Percentiles rank a stretch among this genome's conserved stretches.
Evolutionary conservation across 169 alveolate species (phyloP).

Genomic region (Cryptosporidium viatorum): DNA sequence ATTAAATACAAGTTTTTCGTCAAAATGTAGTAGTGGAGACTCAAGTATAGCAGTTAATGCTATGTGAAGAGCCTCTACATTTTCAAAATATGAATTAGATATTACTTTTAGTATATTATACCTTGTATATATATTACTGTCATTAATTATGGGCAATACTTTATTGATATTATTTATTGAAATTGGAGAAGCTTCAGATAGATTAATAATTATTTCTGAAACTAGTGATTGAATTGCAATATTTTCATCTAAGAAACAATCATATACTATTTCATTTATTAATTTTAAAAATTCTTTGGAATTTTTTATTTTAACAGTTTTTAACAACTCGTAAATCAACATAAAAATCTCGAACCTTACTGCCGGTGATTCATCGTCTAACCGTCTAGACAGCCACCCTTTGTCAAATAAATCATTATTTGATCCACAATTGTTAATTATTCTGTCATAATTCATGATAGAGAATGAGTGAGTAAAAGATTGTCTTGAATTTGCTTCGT

Average conservation of each 20-base stretch:
- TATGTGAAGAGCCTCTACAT: slow-evolving; percentile 36
- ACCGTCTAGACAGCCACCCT: slow-evolving; percentile 54
- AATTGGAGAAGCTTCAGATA: slow-evolving; percentile 3
- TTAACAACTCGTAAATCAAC: slow-evolving; percentile 16
- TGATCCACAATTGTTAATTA: slow-evolving; percentile 5
- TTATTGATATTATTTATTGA: background rate
- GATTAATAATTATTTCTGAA: slow-evolving; percentile 37
- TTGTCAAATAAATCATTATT: slow-evolving; percentile 21
- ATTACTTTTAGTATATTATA: slow-evolving; percentile 19
- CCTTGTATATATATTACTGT: slow-evolving; percentile 52
- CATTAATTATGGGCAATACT: slow-evolving; percentile 45
- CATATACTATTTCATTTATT: slow-evolving; percentile 30
- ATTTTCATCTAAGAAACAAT: slow-evolving; percentile 57
- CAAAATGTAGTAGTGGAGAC: slow-evolving; percentile 18
- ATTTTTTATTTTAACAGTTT: background rate
- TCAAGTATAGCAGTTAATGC: slow-evolving; percentile 26
- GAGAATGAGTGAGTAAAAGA: slow-evolving; percentile 24
- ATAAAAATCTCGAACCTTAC: slow-evolving; percentile 63
- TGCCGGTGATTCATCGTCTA: slow-evolving; percentile 70
- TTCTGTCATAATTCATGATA: background rate
- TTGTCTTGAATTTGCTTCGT: background rate
- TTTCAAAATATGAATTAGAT: slow-evolving; percentile 7
- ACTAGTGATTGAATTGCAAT: slow-evolving; percentile 59
- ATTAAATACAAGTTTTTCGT: slow-evolving; percentile 28
- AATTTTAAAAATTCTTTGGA: background rate